These are phyloP conservation scores for Diaporthe longicolla DNA, from an alignment of 2,329 filamentous ascomycete genomes.

Conservation along the genomic window DNA sequence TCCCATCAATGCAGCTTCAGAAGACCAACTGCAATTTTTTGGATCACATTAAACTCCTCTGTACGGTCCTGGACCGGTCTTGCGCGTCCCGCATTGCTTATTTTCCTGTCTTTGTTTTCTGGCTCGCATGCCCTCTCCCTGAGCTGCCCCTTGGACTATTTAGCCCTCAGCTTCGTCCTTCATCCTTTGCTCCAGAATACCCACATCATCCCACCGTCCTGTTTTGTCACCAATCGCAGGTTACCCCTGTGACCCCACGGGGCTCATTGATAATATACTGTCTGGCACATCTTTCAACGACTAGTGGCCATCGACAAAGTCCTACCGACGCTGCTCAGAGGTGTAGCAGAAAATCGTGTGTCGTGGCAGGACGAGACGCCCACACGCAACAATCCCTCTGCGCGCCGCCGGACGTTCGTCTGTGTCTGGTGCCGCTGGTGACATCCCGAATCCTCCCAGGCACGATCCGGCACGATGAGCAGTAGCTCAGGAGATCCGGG, in stretches of 20 bases:
- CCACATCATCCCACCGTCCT: not conserved
- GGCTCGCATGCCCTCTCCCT: not conserved
- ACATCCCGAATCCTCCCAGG: not conserved
- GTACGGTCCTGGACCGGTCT: not conserved
- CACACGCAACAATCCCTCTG: not conserved
- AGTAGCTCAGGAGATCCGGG: not conserved
- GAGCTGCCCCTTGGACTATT: conserved; percentile 15
- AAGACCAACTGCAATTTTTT: not conserved
- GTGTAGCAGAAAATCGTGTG: not conserved
- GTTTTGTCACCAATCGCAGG: not conserved
- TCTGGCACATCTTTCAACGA: not conserved
- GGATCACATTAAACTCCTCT: not conserved
- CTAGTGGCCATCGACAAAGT: not conserved
- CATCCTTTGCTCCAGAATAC: not conserved
- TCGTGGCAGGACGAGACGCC: not conserved
- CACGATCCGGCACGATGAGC: not conserved
- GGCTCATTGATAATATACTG: not conserved
- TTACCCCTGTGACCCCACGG: not conserved
- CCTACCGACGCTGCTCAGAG: not conserved
- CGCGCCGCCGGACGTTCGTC: not conserved
- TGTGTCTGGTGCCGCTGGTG: not conserved
- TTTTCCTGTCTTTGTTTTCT: not conserved
- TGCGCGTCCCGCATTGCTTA: conserved; percentile 1
- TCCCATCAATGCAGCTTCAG: conserved; percentile 1
- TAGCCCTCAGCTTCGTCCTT: conserved; percentile 9